Evolutionary conservation across 805 yeast species (phyloP).

Genomic region (Sugiyamaella boreocaroliniensis): DNA sequence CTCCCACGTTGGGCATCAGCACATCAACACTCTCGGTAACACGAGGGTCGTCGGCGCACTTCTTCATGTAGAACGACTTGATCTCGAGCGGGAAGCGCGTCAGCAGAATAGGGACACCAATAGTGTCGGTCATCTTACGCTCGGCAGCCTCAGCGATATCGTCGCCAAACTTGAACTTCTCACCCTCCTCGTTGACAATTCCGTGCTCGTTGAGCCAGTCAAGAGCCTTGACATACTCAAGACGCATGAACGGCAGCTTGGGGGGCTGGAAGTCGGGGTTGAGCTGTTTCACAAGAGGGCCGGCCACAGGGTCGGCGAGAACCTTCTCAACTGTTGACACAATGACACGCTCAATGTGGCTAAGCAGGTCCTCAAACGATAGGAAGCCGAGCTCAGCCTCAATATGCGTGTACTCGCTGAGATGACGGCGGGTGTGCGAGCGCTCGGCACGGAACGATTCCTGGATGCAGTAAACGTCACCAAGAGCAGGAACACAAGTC

Average conservation of each 20-base stretch:
- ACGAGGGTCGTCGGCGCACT: constrained; percentile 79
- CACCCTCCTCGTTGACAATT: constrained; percentile 90
- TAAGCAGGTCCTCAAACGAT: constrained; percentile 75
- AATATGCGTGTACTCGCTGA: constrained; percentile 93
- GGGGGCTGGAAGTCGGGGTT: constrained; percentile 91
- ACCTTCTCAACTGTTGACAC: constrained; percentile 65
- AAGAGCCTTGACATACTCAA: constrained; percentile 85
- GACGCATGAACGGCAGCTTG: constrained; percentile 76
- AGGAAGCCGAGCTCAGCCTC: constrained; percentile 91
- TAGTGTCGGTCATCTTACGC: constrained; percentile 94
- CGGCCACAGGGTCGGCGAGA: constrained; percentile 84
- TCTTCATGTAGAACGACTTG: constrained; percentile 97
- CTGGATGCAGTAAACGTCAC: constrained; percentile 95
- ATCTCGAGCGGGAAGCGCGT: constrained; percentile 94
- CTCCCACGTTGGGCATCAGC: constrained; percentile 98
- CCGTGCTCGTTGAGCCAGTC: constrained; percentile 96
- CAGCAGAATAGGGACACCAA: constrained; percentile 86
- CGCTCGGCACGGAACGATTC: constrained; percentile 99
- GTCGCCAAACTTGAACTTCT: constrained; percentile 90
- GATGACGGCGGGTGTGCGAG: constrained; percentile 97
- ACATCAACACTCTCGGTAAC: constrained; percentile 98
- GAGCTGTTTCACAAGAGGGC: constrained; percentile 81
- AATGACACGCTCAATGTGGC: constrained; percentile 77
- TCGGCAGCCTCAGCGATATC: constrained; percentile 99
- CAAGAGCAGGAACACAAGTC: constrained; percentile 91